Conservation (phyloP, 2,329 filamentous ascomycete species). For the Venturia effusa region DNA sequence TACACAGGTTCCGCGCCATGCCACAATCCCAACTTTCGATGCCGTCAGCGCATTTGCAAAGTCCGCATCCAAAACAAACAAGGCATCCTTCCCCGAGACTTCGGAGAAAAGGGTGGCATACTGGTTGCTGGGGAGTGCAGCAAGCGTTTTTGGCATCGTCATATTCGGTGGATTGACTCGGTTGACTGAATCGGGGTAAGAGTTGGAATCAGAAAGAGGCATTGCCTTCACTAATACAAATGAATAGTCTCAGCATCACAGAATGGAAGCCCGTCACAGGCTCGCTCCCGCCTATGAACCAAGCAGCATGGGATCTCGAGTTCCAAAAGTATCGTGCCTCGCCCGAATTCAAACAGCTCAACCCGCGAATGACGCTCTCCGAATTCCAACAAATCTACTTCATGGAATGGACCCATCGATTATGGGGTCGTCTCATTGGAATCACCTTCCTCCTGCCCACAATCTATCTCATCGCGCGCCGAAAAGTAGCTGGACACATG, state of each 20-base stretch:
- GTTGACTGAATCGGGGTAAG: constrained; percentile 85
- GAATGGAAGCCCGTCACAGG: constrained; percentile 98
- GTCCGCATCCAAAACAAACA: neutral
- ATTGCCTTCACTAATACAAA: constrained; percentile 11
- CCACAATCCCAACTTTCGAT: neutral
- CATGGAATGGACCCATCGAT: constrained; percentile 95
- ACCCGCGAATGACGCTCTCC: constrained; percentile 80
- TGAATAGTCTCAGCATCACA: constrained; percentile 77
- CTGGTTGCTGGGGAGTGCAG: constrained; percentile 86
- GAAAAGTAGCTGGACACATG: constrained; percentile 69
- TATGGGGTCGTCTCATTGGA: constrained; percentile 90
- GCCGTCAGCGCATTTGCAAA: neutral
- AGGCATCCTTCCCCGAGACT: constrained; percentile 39
- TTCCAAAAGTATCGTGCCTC: constrained; percentile 88
- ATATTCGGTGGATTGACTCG: constrained; percentile 89
- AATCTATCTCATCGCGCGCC: constrained; percentile 73
- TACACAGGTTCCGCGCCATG: constrained; percentile 9
- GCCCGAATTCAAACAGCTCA: constrained; percentile 85
- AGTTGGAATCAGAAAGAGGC: neutral
- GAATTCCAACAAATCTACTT: constrained; percentile 99
- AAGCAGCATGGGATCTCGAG: constrained; percentile 79
- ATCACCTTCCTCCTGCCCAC: constrained; percentile 82
- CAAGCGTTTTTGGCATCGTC: constrained; percentile 92
- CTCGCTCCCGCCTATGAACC: constrained; percentile 69
- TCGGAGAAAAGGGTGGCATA: constrained; percentile 72